These are phyloP conservation scores for Margaritispora aquatica DNA, from an alignment of 495 filamentous ascomycete genomes.

Conservation along the genomic window DNA sequence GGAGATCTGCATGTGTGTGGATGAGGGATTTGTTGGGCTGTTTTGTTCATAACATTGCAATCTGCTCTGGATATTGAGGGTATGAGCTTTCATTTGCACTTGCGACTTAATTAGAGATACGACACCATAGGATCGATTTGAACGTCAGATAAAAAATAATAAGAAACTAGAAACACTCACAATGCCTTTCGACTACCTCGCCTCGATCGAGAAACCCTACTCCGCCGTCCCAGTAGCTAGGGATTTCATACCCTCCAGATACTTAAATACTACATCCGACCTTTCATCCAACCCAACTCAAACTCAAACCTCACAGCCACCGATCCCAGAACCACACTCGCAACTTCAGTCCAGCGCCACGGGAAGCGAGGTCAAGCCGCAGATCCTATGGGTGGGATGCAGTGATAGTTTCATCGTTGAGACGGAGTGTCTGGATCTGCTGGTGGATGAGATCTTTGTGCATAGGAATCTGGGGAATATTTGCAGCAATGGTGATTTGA, in stretches of 20 bases:
- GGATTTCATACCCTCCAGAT: too few species aligned
- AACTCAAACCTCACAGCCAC: constrained; percentile 14
- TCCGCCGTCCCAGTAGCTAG: constrained; percentile 5
- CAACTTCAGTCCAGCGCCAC: neutral
- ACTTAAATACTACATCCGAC: constrained; percentile 27
- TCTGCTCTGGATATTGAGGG: neutral
- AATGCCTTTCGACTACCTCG: constrained; percentile 12
- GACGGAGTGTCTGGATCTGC: constrained; percentile 28
- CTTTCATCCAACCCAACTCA: too few species aligned
- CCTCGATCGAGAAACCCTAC: constrained; percentile 9
- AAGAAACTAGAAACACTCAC: neutral
- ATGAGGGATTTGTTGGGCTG: neutral
- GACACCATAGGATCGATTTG: too few species aligned
- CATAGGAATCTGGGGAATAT: constrained; percentile 37
- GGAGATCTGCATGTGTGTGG: neutral
- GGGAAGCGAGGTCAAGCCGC: constrained; percentile 21
- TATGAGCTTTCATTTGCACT: too few species aligned
- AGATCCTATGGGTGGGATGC: constrained; percentile 41
- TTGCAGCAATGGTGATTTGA: constrained; percentile 31
- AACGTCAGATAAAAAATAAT: neutral
- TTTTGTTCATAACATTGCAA: neutral
- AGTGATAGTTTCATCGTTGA: constrained; percentile 33
- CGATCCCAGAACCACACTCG: neutral
- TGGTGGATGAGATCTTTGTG: constrained; percentile 34
- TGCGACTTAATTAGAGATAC: too few species aligned